Evolutionary conservation across 2,329 filamentous ascomycete species (phyloP), one percentile per base, ranked within the genome.

Genomic region (Cordyceps militaris): DNA sequence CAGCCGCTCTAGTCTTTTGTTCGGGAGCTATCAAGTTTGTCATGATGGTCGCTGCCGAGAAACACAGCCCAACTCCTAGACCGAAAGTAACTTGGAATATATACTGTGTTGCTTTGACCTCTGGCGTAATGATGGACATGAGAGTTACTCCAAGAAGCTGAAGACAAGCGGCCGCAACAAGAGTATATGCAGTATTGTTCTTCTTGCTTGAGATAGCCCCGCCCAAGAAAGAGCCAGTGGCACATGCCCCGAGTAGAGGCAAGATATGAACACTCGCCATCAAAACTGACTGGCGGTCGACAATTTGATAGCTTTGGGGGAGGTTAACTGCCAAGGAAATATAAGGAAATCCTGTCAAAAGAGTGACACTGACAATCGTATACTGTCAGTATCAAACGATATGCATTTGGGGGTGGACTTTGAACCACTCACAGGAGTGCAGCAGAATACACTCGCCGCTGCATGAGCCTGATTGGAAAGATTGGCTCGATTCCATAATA

Each of bases 221-320:
- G 0, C 79, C 79, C 0, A 80, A 62, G 43, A 83, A 81, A 2
- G 80, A 83, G 0, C 80, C 82, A 4, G 82, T 63, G 0, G 83
- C 80, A 36, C 79, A 82, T 2, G 79, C 70, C 2, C 78, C 79
- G 0, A 85, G 75, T 70, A 86, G 74, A 0, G 83, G 83, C 14
- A 86, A 70, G 6, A 85, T 73, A 46, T 83, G 78, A 4, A 85
- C 66, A 4, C 83, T 82, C 0, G 82, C 80, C 64, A 75, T 74
- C 24, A 85, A 71, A 0, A 79, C 74, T 32, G 69, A 75, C 50
- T 83, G 75, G 6, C 71, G 71, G 61, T 84, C 79, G 54, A 84
- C 77, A 38, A 85, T 79, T 60, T 86, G 82, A 51, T 84, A 82
- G 7, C 81, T 72, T 61, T 86, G 80, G 0, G 83, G 83, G 4